Base-by-base conservation (phyloP, 495 filamentous ascomycete species). In the Xylaria curta region DNA sequence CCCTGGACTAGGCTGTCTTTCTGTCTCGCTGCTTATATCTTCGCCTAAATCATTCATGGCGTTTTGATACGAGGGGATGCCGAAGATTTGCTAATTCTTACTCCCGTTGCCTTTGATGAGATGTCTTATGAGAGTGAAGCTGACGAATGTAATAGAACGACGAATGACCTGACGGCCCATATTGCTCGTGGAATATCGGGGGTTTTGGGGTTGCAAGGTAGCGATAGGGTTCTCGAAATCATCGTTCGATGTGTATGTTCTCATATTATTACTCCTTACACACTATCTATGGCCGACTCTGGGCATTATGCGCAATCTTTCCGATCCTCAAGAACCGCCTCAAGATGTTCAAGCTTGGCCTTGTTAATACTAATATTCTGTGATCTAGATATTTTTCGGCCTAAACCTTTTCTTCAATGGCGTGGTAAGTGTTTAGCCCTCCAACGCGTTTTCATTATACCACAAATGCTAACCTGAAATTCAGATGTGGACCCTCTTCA, bases 341-440 rank as follows among this genome's bases (percentile, higher is more conserved):
- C 2, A 10, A 31, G 3, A n/a, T 26, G 6, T 56, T 26, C 6
- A 0, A 56, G 4, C 24, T 13, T 31, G 1, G 24, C 13, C 10
- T 31, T 13, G 6, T 31, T 31, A 31, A 66, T 21, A 74, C 53
- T 58, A 42, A 72, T 51, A 33, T n/a, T 21, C 42, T 26, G 8
- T 4, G 0, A 51, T 17, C 0, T 72, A 97, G 94, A 79, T 88
- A 33, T 97, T 95, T 84, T 97, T 99, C 78, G 90, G 83, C 31
- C 87, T 98, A 21, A 98, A 98, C 78, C 86, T 98, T 46, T 79
- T 90, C 49, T 97, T 97, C 85, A 98, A 98, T 74, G 90, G 90
- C 66, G 88, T 97, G 33, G 86, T 89, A 79, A 79, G 87, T 83
- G 49, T 31, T 10, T 4, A 24, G 7, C 4, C 28, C 53, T 68